phyloP scores from a whole-genome alignment of 768 basidiomycete species.

The Agaricus bisporus region DNA sequence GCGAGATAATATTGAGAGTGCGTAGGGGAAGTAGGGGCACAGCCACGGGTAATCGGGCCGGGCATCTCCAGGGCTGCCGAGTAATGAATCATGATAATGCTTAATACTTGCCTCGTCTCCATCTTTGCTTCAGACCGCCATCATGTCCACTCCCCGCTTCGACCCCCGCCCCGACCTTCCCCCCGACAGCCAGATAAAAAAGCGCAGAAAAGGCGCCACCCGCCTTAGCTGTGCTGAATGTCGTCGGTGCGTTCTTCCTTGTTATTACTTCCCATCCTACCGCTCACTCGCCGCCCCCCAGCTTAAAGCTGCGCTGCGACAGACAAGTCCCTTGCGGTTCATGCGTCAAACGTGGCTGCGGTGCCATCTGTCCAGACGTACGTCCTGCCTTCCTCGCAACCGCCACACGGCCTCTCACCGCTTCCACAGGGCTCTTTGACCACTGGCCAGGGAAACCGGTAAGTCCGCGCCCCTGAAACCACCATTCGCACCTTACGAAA shows the following conservation, averaged over 20 bases:
- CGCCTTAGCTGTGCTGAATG: conserved; percentile 79
- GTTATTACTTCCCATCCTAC: conserved; percentile 7
- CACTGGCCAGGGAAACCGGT: conserved; percentile 81
- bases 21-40: no score
- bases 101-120: conserved; percentile 1
- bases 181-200: conserved; percentile 36
- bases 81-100: no score
- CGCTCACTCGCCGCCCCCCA: conserved; percentile 17
- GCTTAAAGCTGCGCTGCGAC: conserved; percentile 71
- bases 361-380: conserved; percentile 79
- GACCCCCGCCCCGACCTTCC: conserved; percentile 21
- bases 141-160: conserved; percentile 30
- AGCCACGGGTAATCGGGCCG: no score
- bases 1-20: no score
- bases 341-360: conserved; percentile 75
- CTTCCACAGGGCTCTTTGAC: conserved; percentile 43
- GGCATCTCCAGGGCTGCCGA: no score
- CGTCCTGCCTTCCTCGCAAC: conserved; percentile 18
- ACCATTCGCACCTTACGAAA: neutral
- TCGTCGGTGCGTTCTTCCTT: conserved; percentile 42
- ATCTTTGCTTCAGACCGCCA: conserved; percentile 19
- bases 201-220: conserved; percentile 66
- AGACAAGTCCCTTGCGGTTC: conserved; percentile 72
- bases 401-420: conserved; percentile 14
- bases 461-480: conserved; percentile 9